These are phyloP conservation scores for Xanthoceras sorbifolium DNA, from an alignment of 345 rosid species.

Conservation along the genomic window DNA sequence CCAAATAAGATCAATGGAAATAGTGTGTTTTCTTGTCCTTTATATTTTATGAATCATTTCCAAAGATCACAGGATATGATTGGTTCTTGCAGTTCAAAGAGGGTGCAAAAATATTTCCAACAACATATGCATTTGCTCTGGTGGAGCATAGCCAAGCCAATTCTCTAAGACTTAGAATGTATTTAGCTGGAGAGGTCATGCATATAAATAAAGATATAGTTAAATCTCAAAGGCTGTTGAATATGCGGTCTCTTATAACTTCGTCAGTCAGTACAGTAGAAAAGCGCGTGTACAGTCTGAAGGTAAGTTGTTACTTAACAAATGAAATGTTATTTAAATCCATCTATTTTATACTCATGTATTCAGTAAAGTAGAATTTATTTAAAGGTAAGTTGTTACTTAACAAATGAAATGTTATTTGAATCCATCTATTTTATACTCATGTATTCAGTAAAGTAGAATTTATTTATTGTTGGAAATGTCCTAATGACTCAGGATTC, in stretches of 20 bases:
- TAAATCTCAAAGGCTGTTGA: constrained; percentile 52
- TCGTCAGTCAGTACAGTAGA: constrained; percentile 48
- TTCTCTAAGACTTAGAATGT: constrained; percentile 83
- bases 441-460: not conserved
- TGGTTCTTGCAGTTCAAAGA: constrained; percentile 58
- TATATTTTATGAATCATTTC: not conserved
- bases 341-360: not conserved
- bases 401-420: not conserved
- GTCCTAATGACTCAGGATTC: not conserved
- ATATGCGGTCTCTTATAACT: constrained; percentile 60
- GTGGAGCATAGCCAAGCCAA: constrained; percentile 71
- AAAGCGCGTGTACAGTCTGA: constrained; percentile 64
- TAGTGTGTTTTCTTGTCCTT: not conserved
- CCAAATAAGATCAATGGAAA: not conserved
- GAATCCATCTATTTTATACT: not conserved
- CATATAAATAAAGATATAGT: constrained; percentile 43
- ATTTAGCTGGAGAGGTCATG: constrained; percentile 66
- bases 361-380: not conserved
- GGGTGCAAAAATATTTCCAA: constrained; percentile 52
- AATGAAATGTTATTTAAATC: not conserved
- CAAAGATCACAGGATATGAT: too few relatives aligned
- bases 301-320: constrained; percentile 46
- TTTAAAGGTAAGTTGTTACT: constrained; percentile 52
- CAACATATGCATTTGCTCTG: constrained; percentile 79
- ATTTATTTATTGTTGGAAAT: not conserved